A percentile compares a stretch with the other conserved stretches of the same genome.
phyloP scores from a whole-genome alignment of 2,329 filamentous ascomycete genomes.

The Fusarium foetens region DNA sequence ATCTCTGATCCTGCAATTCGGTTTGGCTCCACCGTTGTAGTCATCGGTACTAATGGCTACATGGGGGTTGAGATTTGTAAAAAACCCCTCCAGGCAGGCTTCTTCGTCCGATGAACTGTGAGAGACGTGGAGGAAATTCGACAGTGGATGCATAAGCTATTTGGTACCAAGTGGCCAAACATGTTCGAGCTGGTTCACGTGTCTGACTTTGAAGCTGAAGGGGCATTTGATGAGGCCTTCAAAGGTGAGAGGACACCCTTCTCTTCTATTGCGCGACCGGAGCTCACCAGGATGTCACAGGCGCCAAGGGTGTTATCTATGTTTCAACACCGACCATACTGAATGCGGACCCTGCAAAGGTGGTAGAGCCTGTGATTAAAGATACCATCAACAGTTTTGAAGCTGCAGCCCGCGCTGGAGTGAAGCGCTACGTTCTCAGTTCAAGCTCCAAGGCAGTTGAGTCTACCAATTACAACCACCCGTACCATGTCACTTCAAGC shows the following conservation, averaged over 20 bases:
- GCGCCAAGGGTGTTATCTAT: not conserved
- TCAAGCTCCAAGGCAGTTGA: not conserved
- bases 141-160: not conserved
- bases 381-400: not conserved
- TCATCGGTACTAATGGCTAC: not conserved
- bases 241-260: not conserved
- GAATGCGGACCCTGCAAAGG: not conserved
- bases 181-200: not conserved
- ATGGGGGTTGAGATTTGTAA: not conserved
- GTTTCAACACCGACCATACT: not conserved
- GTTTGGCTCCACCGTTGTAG: not conserved
- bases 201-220: not conserved
- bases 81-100: not conserved
- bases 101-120: not conserved
- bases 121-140: not conserved
- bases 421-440: not conserved
- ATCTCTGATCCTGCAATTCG: not conserved
- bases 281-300: not conserved
- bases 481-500: not conserved
- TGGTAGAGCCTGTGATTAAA: not conserved
- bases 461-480: not conserved
- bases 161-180: not conserved
- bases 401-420: not conserved
- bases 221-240: not conserved
- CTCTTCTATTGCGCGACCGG: no score